Conservation (phyloP, 305 asterid genomes). For the Salvia sclarea region DNA sequence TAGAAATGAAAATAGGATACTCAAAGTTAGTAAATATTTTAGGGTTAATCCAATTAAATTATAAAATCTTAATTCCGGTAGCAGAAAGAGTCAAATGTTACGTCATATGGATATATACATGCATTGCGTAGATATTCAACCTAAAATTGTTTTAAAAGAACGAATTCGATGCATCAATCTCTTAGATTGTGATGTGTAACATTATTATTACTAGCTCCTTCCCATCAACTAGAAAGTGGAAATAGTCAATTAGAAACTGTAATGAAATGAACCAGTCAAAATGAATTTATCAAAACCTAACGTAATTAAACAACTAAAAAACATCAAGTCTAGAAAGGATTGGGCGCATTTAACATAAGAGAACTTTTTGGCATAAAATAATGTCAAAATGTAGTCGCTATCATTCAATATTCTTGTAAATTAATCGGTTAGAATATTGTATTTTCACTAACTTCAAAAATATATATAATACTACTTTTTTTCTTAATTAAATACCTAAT, state of each 20-base stretch:
- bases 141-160: background rate
- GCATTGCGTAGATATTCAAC: background rate
- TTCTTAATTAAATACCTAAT: background rate
- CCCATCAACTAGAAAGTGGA: slow-evolving; percentile 14
- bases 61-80: background rate
- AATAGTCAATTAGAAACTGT: slow-evolving; percentile 20
- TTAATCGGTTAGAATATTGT: no score
- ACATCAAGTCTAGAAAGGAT: background rate
- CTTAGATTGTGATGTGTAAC: background rate
- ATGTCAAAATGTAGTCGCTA: background rate
- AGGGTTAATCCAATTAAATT: no score
- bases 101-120: background rate
- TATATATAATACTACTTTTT: no score
- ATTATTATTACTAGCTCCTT: background rate
- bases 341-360: background rate
- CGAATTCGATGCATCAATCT: background rate
- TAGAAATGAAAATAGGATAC: no score
- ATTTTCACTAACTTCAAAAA: background rate
- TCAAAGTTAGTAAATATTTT: no score
- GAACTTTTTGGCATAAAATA: background rate
- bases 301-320: background rate
- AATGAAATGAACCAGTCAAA: background rate
- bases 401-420: background rate
- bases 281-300: background rate
- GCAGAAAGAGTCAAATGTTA: background rate